Base-by-base conservation (phyloP, 1,284 basidiomycete species). In the Pisolithus thermaeus region DNA sequence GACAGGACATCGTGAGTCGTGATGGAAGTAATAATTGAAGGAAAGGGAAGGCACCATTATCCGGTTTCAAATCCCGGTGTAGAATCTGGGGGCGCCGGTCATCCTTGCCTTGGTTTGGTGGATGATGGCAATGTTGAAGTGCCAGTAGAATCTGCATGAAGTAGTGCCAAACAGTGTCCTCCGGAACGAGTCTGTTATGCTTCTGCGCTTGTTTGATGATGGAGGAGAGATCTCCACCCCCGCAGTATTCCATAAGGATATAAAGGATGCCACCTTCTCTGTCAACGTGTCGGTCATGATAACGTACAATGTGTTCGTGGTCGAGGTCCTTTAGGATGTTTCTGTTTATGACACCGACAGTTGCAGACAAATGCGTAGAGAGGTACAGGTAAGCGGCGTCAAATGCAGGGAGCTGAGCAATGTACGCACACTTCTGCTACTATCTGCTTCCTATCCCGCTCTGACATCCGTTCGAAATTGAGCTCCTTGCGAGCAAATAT, bases 201-300 rank as follows among this genome's bases (percentile, higher is more conserved):
- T 83, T 83, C 58, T 78, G 72, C 22, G 87, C 82, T 55, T 85
- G 81, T 66, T 90, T 89, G 69, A 97, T 95, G 60, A 96, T 71
- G 28, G 81, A 74, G 2, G 91, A 90, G 47, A 98, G 79, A 73
- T 97, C 95, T 8, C 96, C 95, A 23, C 93, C 92, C 7, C 92
- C 91, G 66, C 95, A 97, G 66, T 90, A 97, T 74, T 97, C 94
- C 94, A 97, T 97, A 56, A 97, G 76, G 56, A 97, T 97, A 69
- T 94, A 95, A 41, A 97, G 82, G 53, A 92, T 89, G 43, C 92
- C 91, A 46, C 89, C 88, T 52, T 95, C 88, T 55, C 87, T 79
- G 71, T 98, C 96, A 51, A 96, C 90, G 64, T 90, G 82, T 56
- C 92, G 80, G 74, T 96, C 92, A 59, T 91, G 85, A 70, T 95